These are phyloP conservation scores for Syzygium grande DNA, from an alignment of 345 rosid genomes.

Conservation along the genomic window DNA sequence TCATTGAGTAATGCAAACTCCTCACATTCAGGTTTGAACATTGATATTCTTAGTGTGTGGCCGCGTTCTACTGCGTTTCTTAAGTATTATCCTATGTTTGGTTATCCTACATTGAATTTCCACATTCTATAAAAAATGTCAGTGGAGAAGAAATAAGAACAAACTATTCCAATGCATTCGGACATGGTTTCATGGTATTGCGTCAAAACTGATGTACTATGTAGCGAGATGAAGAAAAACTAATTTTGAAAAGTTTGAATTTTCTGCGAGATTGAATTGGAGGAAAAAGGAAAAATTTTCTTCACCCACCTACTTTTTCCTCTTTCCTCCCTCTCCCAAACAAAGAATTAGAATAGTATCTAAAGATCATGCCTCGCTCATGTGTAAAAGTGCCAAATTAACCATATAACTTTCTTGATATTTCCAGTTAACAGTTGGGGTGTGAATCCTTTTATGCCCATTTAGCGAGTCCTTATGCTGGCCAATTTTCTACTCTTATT, in stretches of 20 bases:
- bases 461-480: no score
- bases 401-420: neutral
- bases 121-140: neutral
- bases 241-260: neutral
- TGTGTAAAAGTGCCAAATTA: neutral
- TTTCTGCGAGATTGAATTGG: neutral
- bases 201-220: neutral
- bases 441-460: neutral
- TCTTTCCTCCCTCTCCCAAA: neutral
- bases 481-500: no score
- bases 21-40: neutral
- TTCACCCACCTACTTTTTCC: neutral
- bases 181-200: neutral
- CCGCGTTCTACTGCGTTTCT: neutral
- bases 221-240: neutral
- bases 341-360: neutral
- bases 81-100: neutral
- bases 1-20: neutral
- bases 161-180: neutral
- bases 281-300: neutral
- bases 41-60: neutral
- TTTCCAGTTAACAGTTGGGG: neutral
- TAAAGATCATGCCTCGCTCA: neutral
- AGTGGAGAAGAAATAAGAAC: neutral
- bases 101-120: neutral